These are phyloP conservation scores for Penicillium lagena DNA, from an alignment of 495 filamentous ascomycete genomes.

Conservation along the genomic window DNA sequence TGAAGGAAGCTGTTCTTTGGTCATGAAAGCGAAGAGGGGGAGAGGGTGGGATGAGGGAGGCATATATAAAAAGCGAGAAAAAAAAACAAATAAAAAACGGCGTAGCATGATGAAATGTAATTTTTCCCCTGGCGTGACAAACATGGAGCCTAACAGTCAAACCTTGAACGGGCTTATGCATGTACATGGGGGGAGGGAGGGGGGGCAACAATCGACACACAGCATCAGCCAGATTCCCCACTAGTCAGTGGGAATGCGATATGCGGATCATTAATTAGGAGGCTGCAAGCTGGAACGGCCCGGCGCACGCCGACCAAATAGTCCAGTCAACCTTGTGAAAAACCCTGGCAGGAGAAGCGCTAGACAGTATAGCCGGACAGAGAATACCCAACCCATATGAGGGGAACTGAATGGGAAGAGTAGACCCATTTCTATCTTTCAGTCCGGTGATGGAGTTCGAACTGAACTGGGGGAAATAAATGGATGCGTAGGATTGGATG, in stretches of 20 bases:
- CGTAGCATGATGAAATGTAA: conserved; percentile 1
- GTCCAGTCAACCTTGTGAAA: conserved; percentile 30
- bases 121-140: conserved; percentile 19
- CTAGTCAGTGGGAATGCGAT: conserved; percentile 32
- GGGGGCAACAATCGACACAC: conserved; percentile 1
- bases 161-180: conserved; percentile 38
- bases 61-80: background rate
- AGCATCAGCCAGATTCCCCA: conserved; percentile 32
- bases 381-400: too few relatives aligned
- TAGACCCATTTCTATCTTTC: too few relatives aligned
- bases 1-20: conserved; percentile 10
- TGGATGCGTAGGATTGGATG: conserved; percentile 9
- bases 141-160: conserved; percentile 36
- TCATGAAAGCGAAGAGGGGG: too few relatives aligned
- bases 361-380: background rate
- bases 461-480: too few relatives aligned
- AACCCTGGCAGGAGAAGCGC: conserved; percentile 7
- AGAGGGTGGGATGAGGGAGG: too few relatives aligned
- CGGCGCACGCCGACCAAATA: conserved; percentile 39
- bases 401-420: too few relatives aligned
- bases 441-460: too few relatives aligned
- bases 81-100: conserved; percentile 1
- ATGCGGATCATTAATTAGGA: conserved; percentile 42
- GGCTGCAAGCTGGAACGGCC: conserved; percentile 48
- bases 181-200: conserved; percentile 23